phyloP scores from a whole-genome alignment of 1,284 basidiomycete species.

The Blastosporella zonata region DNA sequence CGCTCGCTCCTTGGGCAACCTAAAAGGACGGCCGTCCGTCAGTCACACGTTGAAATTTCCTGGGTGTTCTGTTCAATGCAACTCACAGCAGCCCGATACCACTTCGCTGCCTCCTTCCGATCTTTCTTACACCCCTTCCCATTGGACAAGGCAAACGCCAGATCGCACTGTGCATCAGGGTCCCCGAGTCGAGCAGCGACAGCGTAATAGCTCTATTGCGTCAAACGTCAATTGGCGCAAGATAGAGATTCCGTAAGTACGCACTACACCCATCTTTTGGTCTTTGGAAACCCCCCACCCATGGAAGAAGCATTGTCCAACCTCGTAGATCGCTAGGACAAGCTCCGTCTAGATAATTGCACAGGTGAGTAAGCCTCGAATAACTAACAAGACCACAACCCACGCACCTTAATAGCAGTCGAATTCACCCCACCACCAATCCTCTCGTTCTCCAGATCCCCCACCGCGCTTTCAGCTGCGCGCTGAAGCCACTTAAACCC shows the following conservation, averaged over 20 bases:
- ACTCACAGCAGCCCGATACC: constrained; percentile 83
- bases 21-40: constrained; percentile 22
- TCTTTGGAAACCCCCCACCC: constrained; percentile 89
- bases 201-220: constrained; percentile 72
- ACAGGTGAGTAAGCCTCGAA: background rate
- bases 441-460: constrained; percentile 67
- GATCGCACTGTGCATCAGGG: constrained; percentile 81
- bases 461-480: constrained; percentile 79
- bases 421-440: constrained; percentile 30
- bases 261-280: constrained; percentile 79
- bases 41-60: background rate
- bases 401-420: constrained; percentile 29
- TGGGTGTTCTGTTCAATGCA: background rate
- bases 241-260: constrained; percentile 29
- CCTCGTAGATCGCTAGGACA: constrained; percentile 87
- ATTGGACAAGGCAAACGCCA: constrained; percentile 82
- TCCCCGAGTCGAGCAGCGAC: constrained; percentile 85
- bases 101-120: constrained; percentile 81
- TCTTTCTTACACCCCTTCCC: constrained; percentile 91
- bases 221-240: constrained; percentile 4
- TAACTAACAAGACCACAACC: background rate
- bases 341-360: constrained; percentile 59
- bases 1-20: constrained; percentile 75
- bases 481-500: constrained; percentile 83
- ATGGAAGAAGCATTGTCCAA: constrained; percentile 89